Evolutionary conservation across 2,329 filamentous ascomycete species (phyloP), one percentile per base, ranked within the genome.

Genomic region (Colletotrichum theobromicola): DNA sequence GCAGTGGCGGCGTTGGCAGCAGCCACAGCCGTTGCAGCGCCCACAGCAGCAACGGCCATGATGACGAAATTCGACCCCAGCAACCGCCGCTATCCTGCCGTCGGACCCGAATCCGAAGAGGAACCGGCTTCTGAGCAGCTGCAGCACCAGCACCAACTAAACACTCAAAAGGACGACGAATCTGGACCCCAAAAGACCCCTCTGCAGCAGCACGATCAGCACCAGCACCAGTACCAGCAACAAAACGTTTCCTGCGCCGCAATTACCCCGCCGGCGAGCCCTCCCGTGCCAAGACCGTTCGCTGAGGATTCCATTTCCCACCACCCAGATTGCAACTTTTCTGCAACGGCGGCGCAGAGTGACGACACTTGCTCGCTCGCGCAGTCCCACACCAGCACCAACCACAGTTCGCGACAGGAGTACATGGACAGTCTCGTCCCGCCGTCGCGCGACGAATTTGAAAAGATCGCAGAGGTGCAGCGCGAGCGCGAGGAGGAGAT

Each of bases 371-470:
- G 72, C 72, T 72, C 68, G 69, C 55, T 75, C 32, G 69, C 62
- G 16, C 69, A 74, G 62, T 68, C 62, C 55, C 67, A 70, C 12
- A 70, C 46, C 7, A 75, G 65, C 61, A 75, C 30, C 53, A 64
- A 46, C 6, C 65, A 67, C 68, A 68, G 66, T 24, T 80, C 78
- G 46, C 81, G 79, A 63, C 84, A 85, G 76, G 81, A 85, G 74
- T 90, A 90, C 78, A 84, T 90, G 81, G 87, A 89, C 71, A 87
- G 87, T 12, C 81, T 90, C 13, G 82, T 87, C 24, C 84, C 86
- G 57, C 88, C 89, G 3, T 87, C 88, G 2, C 77, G 76, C 32
- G 82, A 86, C 34, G 84, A 88, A 71, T 87, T 91, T 37, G 81
- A 85, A 75, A 84, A 84, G 73, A 90, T 92, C 62, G 83, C 85